Evolutionary conservation across 2,329 filamentous ascomycete genomes (phyloP), one percentile per base, ranked within the genome.

Genomic region (Colletotrichum spinosum): DNA sequence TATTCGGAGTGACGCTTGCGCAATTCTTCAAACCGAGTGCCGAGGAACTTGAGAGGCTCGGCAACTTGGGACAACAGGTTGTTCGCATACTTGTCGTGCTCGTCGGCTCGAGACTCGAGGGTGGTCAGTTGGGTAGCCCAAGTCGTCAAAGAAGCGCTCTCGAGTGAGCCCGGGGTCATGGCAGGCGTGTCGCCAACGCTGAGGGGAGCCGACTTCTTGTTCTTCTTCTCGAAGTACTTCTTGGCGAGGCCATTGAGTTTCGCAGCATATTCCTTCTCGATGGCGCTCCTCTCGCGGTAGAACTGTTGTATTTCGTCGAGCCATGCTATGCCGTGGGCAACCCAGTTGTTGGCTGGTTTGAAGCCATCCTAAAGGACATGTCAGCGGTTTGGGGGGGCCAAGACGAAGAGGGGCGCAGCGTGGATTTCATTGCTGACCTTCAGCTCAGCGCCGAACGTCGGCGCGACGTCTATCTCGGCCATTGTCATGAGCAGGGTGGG

Each of bases 151-250:
- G 95, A 98, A 57, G 96, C 96, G 76, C 94, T 97, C 79, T 99
- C 96, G 57, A 99, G 87, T 39, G 95, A 98, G 2, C 97, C 96
- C 1, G 96, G 96, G 2, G 96, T 98, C 85, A 98, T 91, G 64
- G 89, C 88, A 42, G 96, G 96, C 33, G 90, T 96, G 73, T 99
- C 96, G 73, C 96, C 96, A 57, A 98, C 96, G 76, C 94, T 97
- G 72, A 99, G 79, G 72, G 86, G 90, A 71, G 93, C 91, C 48
- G 91, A 91, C 81, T 96, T 97, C 79, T 90, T 94, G 51, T 92
- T 89, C 84, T 98, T 99, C 84, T 97, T 97, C 74, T 99, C 97
- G 75, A 93, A 96, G 82, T 97, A 98, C 78, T 96, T 97, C 83
- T 96, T 97, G 60, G 95, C 96, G 55, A 99, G 83, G 2, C 89